Conservation (phyloP, 2,329 filamentous ascomycete species). For the Pseudogymnoascus sp. region DNA sequence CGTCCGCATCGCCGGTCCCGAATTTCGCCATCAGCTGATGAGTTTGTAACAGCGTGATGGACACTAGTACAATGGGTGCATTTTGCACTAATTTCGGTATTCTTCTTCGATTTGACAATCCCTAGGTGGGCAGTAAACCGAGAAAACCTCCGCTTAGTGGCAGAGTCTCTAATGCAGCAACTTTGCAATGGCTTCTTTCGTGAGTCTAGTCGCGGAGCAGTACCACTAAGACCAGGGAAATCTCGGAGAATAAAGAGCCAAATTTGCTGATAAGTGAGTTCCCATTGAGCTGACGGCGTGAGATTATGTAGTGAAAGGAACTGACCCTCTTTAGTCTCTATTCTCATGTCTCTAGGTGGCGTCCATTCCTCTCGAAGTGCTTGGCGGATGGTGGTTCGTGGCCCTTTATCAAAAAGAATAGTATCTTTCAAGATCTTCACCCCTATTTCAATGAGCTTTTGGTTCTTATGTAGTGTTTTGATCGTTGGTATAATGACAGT, state of each 20-base stretch:
- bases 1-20: neutral
- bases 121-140: no score
- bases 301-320: neutral
- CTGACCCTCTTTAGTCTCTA: neutral
- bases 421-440: neutral
- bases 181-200: no score
- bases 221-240: constrained; percentile 10
- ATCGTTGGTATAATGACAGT: neutral
- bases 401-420: neutral
- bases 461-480: neutral
- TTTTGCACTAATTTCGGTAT: no score
- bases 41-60: neutral
- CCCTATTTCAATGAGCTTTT: neutral
- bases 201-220: neutral
- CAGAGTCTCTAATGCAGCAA: no score
- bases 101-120: no score
- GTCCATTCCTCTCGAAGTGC: neutral
- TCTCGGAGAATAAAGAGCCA: constrained; percentile 10
- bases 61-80: neutral
- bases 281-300: neutral
- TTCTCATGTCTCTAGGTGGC: neutral
- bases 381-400: neutral
- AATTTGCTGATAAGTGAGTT: constrained; percentile 10
- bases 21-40: neutral
- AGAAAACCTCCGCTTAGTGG: no score